Evolutionary conservation across 2,329 filamentous ascomycete species (phyloP), one percentile per base, ranked within the genome.

Genomic region (Neobulgaria alba): DNA sequence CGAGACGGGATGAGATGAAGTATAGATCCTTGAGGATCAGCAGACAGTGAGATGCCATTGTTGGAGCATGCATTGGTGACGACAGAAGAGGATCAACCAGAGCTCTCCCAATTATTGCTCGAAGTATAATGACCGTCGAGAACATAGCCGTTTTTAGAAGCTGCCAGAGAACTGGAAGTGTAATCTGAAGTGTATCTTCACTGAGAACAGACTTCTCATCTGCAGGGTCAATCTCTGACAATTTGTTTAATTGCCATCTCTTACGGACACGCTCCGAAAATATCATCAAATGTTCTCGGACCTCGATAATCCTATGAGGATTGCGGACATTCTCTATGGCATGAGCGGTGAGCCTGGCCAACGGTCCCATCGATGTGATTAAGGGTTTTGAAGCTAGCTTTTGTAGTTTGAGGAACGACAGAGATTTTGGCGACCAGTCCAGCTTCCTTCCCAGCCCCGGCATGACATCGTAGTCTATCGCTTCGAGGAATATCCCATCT

Each of bases 211-310:
- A 62, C 2, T 60, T 50, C 52, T 85, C 79, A 54, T 84, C 78
- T 0, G 72, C 67, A 33, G 64, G 57, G 52, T 84, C 80, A 33
- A 85, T 67, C 46, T 78, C 75, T 2, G 78, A 83, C 31, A 85
- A 61, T 52, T 81, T 81, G 57, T 75, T 82, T 51, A 79, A 75
- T 17, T 77, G 71, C 81, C 81, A 85, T 53, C 80, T 77, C 2
- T 73, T 67, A 33, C 72, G 67, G 14, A 85, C 58, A 21, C 42
- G 45, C n/a, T 38, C 43, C 5, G 57, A 51, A 42, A 60, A 60
- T 38, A 68, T 69, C 10, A 72, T 66, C 19, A 84, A 57, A 38
- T 79, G 71, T 47, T 77, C 74, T 14, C 70, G 59, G 3, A 63
- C 53, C 40, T 63, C 61, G 3, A 66, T 51, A 8, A 71, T 59